phyloP scores from a whole-genome alignment of 106 monocot genomes.

The Dendrobium officinale region DNA sequence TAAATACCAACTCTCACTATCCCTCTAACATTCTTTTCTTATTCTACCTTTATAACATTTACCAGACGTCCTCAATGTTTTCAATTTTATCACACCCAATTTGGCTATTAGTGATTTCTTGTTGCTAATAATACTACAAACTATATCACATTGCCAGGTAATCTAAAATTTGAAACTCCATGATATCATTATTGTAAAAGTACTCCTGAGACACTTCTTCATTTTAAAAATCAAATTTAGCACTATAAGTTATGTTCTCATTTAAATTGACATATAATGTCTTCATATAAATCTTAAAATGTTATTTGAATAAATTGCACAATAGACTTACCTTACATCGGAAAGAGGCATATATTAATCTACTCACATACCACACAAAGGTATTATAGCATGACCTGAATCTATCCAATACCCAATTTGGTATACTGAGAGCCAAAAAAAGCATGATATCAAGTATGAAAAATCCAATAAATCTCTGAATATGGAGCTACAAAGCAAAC shows the following conservation, averaged over 20 bases:
- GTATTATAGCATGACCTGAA: not conserved
- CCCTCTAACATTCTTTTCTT: too few species aligned
- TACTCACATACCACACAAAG: not conserved
- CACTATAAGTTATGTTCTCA: not conserved
- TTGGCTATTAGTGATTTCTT: not conserved
- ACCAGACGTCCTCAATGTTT: not conserved
- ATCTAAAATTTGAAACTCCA: not conserved
- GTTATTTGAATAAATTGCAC: not conserved
- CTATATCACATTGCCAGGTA: not conserved
- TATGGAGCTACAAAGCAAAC: not conserved
- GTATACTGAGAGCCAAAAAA: not conserved
- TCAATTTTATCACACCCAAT: not conserved
- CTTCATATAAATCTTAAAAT: not conserved
- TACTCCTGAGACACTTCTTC: not conserved
- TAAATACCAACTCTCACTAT: too few species aligned
- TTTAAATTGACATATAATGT: not conserved
- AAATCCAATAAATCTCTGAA: not conserved
- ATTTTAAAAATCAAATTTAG: not conserved
- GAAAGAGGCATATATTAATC: not conserved
- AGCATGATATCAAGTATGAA: not conserved
- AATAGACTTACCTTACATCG: not conserved
- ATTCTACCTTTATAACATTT: not conserved
- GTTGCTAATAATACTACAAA: not conserved
- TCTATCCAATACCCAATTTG: not conserved
- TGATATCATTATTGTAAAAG: not conserved